phyloP scores from a whole-genome alignment of 1,284 basidiomycete species.

The Microbotryum scabiosae region DNA sequence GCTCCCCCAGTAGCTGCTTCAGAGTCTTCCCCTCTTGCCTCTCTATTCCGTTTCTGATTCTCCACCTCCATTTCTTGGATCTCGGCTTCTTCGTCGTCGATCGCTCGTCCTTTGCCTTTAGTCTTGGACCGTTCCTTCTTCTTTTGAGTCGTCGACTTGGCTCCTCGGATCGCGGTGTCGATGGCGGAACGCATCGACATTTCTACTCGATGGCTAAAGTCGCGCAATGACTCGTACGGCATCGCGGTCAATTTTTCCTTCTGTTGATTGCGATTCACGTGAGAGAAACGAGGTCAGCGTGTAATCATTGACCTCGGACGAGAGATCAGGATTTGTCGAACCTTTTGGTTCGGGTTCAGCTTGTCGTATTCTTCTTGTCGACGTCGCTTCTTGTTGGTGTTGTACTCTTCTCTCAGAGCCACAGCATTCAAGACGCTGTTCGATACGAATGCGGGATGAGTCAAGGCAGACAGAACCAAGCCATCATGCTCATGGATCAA shows the following conservation, averaged over 20 bases:
- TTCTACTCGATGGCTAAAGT: constrained; percentile 30
- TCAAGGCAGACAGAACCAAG: no score
- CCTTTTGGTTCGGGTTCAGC: constrained; percentile 15
- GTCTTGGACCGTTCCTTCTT: constrained; percentile 7
- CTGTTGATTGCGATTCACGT: not conserved
- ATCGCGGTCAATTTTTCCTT: constrained; percentile 15
- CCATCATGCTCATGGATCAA: not conserved
- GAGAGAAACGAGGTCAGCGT: not conserved
- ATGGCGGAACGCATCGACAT: constrained; percentile 21
- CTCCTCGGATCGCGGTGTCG: constrained; percentile 18
- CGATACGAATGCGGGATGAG: no score
- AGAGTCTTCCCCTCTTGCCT: no score
- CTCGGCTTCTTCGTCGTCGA: not conserved
- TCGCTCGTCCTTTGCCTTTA: constrained; percentile 8
- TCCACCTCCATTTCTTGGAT: no score
- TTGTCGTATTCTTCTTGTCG: constrained; percentile 17
- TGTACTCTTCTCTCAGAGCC: constrained; percentile 23
- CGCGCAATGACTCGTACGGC: constrained; percentile 27
- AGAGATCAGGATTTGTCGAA: not conserved
- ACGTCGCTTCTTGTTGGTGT: constrained; percentile 27
- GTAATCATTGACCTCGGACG: not conserved
- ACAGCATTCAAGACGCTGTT: constrained; percentile 26
- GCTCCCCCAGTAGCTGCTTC: no score
- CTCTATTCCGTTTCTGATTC: no score
- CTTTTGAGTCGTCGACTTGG: constrained; percentile 16